Percentiles rank a stretch among this genome's conserved stretches.
phyloP scores from a whole-genome alignment of 73 alveolate genomes.

The Tetrahymena thermophila region DNA sequence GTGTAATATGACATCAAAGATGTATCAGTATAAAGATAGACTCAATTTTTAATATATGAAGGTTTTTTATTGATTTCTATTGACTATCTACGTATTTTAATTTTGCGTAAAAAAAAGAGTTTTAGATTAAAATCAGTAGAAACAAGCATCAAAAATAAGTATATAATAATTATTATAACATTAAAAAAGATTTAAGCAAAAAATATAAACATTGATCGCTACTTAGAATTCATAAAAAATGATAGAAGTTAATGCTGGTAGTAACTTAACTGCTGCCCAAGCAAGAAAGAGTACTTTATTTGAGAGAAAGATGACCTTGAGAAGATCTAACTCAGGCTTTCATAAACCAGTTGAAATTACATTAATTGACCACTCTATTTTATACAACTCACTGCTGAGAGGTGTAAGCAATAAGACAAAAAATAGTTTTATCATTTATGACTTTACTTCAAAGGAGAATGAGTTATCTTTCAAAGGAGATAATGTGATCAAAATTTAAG shows the following conservation, averaged over 20 bases:
- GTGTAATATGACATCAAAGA: background rate
- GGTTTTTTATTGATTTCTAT: background rate
- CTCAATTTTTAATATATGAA: background rate
- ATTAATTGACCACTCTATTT: background rate
- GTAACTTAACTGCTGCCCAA: background rate
- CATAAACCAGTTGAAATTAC: background rate
- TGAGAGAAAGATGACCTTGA: background rate
- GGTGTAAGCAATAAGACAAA: background rate
- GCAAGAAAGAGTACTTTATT: background rate
- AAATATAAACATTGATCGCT: background rate
- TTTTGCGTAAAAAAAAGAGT: background rate
- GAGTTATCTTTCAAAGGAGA: background rate
- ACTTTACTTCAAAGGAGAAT: background rate
- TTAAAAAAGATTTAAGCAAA: background rate
- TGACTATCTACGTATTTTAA: background rate
- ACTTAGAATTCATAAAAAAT: background rate
- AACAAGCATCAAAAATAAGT: background rate
- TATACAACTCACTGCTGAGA: background rate
- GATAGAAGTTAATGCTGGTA: background rate
- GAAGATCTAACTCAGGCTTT: background rate
- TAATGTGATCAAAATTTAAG: background rate
- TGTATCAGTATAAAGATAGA: background rate
- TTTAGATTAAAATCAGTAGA: background rate
- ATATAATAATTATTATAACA: no score
- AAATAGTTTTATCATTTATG: background rate